Conservation (phyloP, 441 rosid species). For the Cnidoscolus chayamansa region DNA sequence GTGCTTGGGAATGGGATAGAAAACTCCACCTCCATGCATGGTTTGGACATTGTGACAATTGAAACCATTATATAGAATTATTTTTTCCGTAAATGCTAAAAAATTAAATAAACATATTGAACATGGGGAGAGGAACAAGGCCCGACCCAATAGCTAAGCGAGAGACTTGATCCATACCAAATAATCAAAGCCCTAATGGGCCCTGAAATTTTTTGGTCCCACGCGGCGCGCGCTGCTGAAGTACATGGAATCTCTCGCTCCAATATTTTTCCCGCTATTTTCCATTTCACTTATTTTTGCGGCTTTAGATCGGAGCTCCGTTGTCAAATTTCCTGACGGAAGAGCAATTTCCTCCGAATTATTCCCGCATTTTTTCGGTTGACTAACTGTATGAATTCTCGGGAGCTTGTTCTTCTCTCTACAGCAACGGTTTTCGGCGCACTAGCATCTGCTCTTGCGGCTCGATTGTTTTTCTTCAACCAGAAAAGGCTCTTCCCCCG, state of each 20-base stretch:
- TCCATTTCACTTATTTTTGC: neutral
- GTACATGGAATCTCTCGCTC: neutral
- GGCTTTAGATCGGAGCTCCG: neutral
- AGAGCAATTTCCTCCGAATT: neutral
- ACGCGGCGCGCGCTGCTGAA: neutral
- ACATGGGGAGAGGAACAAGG: neutral
- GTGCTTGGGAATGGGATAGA: constrained; percentile 19
- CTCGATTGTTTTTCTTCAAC: constrained; percentile 45
- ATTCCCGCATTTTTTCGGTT: constrained; percentile 6
- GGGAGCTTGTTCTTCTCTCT: constrained; percentile 55
- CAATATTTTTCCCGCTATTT: constrained; percentile 32
- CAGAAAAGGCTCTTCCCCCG: constrained; percentile 33
- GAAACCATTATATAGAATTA: too few species aligned
- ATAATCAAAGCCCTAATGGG: neutral
- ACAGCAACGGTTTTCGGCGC: constrained; percentile 66
- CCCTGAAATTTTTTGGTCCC: too few species aligned
- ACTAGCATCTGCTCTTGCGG: constrained; percentile 53
- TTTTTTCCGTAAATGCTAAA: neutral
- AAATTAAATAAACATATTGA: neutral
- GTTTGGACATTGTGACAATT: too few species aligned
- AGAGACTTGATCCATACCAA: neutral
- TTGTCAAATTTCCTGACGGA: neutral
- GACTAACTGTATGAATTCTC: constrained; percentile 45
- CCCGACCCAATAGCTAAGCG: too few species aligned
- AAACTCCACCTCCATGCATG: neutral